Percentiles rank a stretch among this genome's conserved stretches.
Conservation (phyloP, 257 asterid species). For the Lycium barbarum region DNA sequence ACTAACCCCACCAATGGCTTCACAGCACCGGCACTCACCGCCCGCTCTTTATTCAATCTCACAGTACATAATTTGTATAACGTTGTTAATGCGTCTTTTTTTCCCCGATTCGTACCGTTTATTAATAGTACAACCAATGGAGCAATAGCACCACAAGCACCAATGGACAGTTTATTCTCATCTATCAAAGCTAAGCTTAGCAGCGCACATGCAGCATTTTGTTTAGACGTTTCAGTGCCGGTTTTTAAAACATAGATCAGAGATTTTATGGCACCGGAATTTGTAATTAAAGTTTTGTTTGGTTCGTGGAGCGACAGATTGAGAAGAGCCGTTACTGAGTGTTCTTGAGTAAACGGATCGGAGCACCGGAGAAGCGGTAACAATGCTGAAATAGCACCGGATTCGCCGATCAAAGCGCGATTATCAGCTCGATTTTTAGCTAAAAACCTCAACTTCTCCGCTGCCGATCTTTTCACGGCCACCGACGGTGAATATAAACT, state of each 20-base stretch:
- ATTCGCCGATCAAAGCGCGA: constrained; percentile 86
- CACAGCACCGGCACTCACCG: constrained; percentile 84
- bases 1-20: constrained; percentile 76
- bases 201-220: constrained; percentile 92
- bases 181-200: constrained; percentile 82
- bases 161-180: constrained; percentile 79
- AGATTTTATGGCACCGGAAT: constrained; percentile 74
- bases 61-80: constrained; percentile 80
- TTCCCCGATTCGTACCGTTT: constrained; percentile 80
- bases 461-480: constrained; percentile 81
- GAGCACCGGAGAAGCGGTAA: constrained; percentile 79
- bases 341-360: constrained; percentile 85
- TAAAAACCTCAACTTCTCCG: constrained; percentile 75
- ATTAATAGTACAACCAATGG: constrained; percentile 76
- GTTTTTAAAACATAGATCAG: constrained; percentile 79
- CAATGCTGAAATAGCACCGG: constrained; percentile 82
- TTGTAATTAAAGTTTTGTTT: constrained; percentile 63
- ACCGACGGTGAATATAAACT: constrained; percentile 66
- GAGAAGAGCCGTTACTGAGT: constrained; percentile 84
- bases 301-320: constrained; percentile 84
- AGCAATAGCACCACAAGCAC: constrained; percentile 90
- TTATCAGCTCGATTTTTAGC: constrained; percentile 90
- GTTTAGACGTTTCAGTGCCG: constrained; percentile 86
- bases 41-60: constrained; percentile 84
- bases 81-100: constrained; percentile 89